Evolutionary conservation across 805 yeast species (phyloP).

Genomic region (Barnettozyma sp.): DNA sequence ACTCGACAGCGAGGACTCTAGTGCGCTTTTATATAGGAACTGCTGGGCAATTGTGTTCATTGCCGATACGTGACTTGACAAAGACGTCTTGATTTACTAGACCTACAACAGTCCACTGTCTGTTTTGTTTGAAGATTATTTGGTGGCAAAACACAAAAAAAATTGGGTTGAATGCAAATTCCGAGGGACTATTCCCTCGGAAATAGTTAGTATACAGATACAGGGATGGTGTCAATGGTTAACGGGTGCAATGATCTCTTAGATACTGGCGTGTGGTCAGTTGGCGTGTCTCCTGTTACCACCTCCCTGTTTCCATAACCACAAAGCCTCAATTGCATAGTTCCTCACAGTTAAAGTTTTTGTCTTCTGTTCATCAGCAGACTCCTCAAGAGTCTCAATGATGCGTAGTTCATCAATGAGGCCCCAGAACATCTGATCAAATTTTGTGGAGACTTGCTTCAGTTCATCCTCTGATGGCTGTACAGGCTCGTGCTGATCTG

Average conservation of each 20-base stretch:
- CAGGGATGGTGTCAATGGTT: no score
- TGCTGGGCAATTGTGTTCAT: constrained; percentile 23
- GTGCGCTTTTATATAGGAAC: constrained; percentile 16
- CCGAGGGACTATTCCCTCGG: neutral
- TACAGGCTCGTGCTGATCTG: constrained; percentile 26
- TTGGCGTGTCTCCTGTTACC: constrained; percentile 30
- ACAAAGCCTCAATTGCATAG: constrained; percentile 83
- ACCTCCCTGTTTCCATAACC: constrained; percentile 69
- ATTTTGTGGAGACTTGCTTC: constrained; percentile 26
- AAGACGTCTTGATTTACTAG: neutral
- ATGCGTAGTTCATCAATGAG: constrained; percentile 55
- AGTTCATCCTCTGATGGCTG: constrained; percentile 31
- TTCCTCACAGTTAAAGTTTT: constrained; percentile 66
- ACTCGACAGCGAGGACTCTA: constrained; percentile 16
- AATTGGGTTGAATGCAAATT: no score
- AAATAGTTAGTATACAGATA: neutral
- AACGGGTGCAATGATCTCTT: neutral
- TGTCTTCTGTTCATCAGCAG: constrained; percentile 58
- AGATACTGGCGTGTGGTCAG: neutral
- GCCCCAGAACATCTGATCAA: constrained; percentile 56
- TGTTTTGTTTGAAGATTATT: no score
- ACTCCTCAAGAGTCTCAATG: constrained; percentile 57
- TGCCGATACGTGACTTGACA: neutral
- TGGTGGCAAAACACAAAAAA: no score
- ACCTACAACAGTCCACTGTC: no score